Percentiles rank a stretch among this genome's conserved stretches.
Conservation (phyloP, 2,329 filamentous ascomycete genomes). For the Arthrobotrys entomopaga region DNA sequence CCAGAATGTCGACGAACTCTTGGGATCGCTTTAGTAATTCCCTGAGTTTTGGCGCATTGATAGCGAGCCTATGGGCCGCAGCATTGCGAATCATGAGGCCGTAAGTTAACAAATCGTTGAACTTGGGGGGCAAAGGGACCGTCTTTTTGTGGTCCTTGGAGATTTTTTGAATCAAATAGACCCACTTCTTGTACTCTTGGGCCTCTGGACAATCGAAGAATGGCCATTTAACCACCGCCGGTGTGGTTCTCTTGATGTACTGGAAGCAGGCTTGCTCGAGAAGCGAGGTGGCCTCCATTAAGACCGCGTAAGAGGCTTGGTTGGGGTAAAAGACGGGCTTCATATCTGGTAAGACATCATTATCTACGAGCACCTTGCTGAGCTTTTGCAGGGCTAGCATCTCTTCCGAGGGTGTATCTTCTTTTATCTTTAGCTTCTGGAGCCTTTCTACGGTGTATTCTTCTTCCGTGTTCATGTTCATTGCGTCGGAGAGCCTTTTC, state of each 20-base stretch:
- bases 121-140: constrained; percentile 28
- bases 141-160: constrained; percentile 19
- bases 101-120: constrained; percentile 17
- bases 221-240: constrained; percentile 26
- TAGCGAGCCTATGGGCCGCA: constrained; percentile 44
- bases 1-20: constrained; percentile 27
- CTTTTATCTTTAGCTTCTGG: constrained; percentile 4
- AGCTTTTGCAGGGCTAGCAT: constrained; percentile 22
- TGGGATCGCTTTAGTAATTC: constrained; percentile 20
- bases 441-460: constrained; percentile 19
- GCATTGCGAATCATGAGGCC: constrained; percentile 47
- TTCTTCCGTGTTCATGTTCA: background rate
- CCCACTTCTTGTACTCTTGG: constrained; percentile 45
- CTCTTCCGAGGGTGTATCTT: background rate
- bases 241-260: constrained; percentile 23
- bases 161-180: constrained; percentile 32
- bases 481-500: background rate
- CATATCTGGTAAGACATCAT: constrained; percentile 25
- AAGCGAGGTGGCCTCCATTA: constrained; percentile 38
- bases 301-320: constrained; percentile 31
- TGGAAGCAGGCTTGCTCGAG: constrained; percentile 41
- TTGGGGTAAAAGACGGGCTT: constrained; percentile 40
- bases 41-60: constrained; percentile 41
- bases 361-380: constrained; percentile 17
- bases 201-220: constrained; percentile 47